These are phyloP conservation scores for Allomyces arbusculus DNA, from an alignment of 192 early-diverging fungal genomes.

Conservation along the genomic window DNA sequence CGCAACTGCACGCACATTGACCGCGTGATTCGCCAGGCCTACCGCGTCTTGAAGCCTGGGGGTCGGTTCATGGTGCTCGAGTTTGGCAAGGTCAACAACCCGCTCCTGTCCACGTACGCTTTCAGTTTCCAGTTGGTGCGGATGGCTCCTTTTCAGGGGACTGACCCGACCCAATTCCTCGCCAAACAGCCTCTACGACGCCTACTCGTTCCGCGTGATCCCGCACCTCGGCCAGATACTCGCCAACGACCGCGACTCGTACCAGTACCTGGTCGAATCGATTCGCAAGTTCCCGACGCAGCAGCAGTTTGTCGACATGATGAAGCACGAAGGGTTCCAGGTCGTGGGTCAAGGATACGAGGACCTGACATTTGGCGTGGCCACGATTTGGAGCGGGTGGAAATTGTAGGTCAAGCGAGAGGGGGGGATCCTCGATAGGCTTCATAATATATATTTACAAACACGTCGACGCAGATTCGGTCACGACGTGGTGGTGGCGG, in stretches of 20 bases:
- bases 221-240: conserved; percentile 68
- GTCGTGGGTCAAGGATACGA: conserved; percentile 76
- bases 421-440: too few relatives aligned
- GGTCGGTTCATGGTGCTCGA: conserved; percentile 92
- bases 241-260: conserved; percentile 73
- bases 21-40: conserved; percentile 66
- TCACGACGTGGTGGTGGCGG: too few relatives aligned
- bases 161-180: too few relatives aligned
- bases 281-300: conserved; percentile 87
- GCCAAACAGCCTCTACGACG: conserved; percentile 48
- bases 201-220: conserved; percentile 88
- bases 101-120: conserved; percentile 51
- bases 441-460: too few relatives aligned
- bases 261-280: conserved; percentile 93
- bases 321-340: conserved; percentile 72
- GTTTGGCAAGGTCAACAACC: conserved; percentile 77
- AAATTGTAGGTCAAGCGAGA: conserved; percentile 36
- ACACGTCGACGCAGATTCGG: too few relatives aligned
- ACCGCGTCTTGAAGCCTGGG: conserved; percentile 83
- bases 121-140: neutral
- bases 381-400: conserved; percentile 87
- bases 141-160: too few relatives aligned
- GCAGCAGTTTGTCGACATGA: conserved; percentile 73
- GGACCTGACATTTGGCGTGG: conserved; percentile 91
- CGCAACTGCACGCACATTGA: conserved; percentile 91